Conservation (phyloP, 2,329 filamentous ascomycete genomes). For the Monilinia vaccinii-corymbosi region DNA sequence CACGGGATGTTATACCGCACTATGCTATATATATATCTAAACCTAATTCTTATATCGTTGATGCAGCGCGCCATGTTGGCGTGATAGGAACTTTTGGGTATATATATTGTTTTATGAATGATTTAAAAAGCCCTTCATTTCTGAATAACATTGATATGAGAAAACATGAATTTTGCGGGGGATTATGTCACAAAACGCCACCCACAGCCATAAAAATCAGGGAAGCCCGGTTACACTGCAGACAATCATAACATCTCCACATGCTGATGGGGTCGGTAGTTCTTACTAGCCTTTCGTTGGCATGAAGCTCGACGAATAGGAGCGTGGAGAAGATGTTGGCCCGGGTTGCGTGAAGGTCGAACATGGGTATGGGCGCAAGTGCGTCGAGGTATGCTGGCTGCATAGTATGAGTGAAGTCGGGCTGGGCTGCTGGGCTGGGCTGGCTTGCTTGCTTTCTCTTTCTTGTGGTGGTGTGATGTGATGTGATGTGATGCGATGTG, state of each 20-base stretch:
- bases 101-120: no score
- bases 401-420: background rate
- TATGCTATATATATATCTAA: no score
- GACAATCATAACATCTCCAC: background rate
- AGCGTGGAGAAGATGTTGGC: no score
- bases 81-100: no score
- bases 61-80: no score
- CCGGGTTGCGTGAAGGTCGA: background rate
- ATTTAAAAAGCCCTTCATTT: no score
- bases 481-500: background rate
- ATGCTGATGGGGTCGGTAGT: background rate
- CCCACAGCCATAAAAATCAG: background rate
- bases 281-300: background rate
- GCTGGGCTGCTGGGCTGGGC: no score
- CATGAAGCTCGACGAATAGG: background rate
- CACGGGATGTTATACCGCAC: no score
- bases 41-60: no score
- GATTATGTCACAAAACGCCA: background rate
- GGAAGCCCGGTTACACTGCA: background rate
- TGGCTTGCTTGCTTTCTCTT: background rate
- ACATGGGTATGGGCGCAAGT: background rate
- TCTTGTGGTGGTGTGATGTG: background rate
- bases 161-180: no score
- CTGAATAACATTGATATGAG: no score
- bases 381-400: background rate